A percentile compares a stretch with the other conserved stretches of the same genome.
These are phyloP conservation scores for Falciphora oryzae DNA, from an alignment of 2,329 filamentous ascomycete species.

Conservation along the genomic window DNA sequence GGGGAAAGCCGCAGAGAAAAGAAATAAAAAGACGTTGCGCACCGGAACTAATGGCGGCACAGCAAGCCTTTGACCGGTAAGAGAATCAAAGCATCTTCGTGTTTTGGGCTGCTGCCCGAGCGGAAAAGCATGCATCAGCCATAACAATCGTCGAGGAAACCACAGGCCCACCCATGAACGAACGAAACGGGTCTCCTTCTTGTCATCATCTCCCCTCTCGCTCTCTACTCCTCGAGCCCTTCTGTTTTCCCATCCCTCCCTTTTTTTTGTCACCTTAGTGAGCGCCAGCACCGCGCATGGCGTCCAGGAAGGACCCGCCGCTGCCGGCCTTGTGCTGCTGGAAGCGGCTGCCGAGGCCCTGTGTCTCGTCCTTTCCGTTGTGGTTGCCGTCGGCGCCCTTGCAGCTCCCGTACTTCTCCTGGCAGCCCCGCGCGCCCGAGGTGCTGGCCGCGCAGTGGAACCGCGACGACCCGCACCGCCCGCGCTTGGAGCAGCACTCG, in stretches of 20 bases:
- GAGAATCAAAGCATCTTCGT: too few relatives aligned
- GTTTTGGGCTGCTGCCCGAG: too few relatives aligned
- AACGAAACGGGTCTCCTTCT: not conserved
- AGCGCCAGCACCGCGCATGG: not conserved
- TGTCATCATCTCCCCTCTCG: constrained; percentile 1
- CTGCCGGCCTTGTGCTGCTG: constrained; percentile 17
- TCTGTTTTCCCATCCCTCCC: too few relatives aligned
- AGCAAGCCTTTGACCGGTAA: too few relatives aligned
- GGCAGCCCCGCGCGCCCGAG: constrained; percentile 24
- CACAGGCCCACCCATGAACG: too few relatives aligned
- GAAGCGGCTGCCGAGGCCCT: constrained; percentile 11
- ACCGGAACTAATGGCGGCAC: too few relatives aligned
- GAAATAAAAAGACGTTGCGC: too few relatives aligned
- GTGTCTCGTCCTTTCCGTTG: constrained; percentile 8
- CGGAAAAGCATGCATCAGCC: too few relatives aligned
- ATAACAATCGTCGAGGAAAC: too few relatives aligned
- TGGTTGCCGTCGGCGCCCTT: constrained; percentile 16
- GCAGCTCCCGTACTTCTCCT: constrained; percentile 15
- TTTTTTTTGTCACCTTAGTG: too few relatives aligned
- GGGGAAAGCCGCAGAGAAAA: too few relatives aligned
- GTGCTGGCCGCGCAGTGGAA: constrained; percentile 25
- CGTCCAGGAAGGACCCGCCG: not conserved
- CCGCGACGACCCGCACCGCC: constrained; percentile 32
- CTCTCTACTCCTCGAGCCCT: not conserved
- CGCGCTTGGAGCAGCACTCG: constrained; percentile 35